Evolutionary conservation across 139 green algal species (phyloP).

Genomic region (Tetradesmus obliquus): DNA sequence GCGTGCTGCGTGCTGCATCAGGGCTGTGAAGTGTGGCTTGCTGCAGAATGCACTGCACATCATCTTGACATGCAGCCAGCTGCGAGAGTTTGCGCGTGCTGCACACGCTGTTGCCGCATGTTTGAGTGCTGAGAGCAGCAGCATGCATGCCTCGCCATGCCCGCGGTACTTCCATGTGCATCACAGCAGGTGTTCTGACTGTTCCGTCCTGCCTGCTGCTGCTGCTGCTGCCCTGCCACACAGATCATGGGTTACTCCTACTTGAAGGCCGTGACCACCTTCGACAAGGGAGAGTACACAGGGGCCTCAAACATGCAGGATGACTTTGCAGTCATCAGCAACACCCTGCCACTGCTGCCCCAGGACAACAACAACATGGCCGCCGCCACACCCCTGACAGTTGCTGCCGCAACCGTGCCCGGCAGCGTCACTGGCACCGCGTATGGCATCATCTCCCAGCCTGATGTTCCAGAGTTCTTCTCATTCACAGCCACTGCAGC

Average conservation of each 20-base stretch:
- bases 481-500: neutral
- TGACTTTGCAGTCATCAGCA: conserved; percentile 35
- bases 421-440: neutral
- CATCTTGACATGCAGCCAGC: too few relatives aligned
- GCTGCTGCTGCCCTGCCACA: too few relatives aligned
- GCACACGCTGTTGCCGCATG: too few relatives aligned
- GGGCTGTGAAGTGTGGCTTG: too few relatives aligned
- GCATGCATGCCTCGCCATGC: too few relatives aligned
- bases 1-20: too few relatives aligned
- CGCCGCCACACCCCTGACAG: neutral
- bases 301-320: conserved; percentile 27
- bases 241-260: conserved; percentile 19
- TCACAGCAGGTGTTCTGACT: too few relatives aligned
- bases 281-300: conserved; percentile 27
- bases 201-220: too few relatives aligned
- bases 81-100: too few relatives aligned
- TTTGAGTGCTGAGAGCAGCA: too few relatives aligned
- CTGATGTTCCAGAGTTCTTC: neutral
- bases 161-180: too few relatives aligned
- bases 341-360: neutral
- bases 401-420: neutral
- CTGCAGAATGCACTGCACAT: too few relatives aligned
- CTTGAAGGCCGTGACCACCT: neutral
- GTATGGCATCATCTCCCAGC: neutral
- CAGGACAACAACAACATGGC: neutral